phyloP scores from a whole-genome alignment of 1,284 basidiomycete genomes.

The Cystobasidiaceae sp. region DNA sequence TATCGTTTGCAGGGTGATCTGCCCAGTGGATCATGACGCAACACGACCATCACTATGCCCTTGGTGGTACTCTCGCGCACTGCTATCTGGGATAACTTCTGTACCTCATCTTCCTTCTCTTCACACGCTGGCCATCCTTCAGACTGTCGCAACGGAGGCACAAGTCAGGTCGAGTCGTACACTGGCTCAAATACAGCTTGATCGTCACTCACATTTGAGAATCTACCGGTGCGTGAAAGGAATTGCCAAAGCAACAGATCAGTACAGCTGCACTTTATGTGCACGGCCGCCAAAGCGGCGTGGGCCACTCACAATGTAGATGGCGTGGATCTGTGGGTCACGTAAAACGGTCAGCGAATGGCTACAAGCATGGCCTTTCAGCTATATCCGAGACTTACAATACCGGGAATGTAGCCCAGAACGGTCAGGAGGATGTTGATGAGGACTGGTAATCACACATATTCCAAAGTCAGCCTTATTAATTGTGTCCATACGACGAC shows the following conservation, averaged over 20 bases:
- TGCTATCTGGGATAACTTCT: background rate
- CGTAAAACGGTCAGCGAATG: background rate
- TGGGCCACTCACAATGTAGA: constrained; percentile 39
- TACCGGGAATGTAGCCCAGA: constrained; percentile 39
- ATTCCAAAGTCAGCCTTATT: background rate
- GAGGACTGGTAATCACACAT: constrained; percentile 27
- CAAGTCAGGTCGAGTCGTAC: background rate
- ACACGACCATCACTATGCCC: background rate
- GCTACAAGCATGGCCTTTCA: background rate
- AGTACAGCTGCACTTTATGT: background rate
- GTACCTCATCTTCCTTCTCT: background rate
- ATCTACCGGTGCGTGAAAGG: constrained; percentile 12
- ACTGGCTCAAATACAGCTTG: background rate
- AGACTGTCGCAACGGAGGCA: background rate
- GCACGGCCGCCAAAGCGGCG: background rate
- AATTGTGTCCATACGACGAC: background rate
- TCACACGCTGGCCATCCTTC: background rate
- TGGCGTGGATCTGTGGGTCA: constrained; percentile 30
- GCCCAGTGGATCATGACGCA: background rate
- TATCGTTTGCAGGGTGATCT: too few species aligned
- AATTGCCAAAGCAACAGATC: background rate
- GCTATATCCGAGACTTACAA: constrained; percentile 12
- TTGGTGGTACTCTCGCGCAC: background rate
- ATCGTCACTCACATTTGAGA: constrained; percentile 40
- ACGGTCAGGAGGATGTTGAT: constrained; percentile 44